Evolutionary conservation across 2,329 filamentous ascomycete genomes (phyloP), one percentile per base, ranked within the genome.

Genomic region (Fusarium annulatum): DNA sequence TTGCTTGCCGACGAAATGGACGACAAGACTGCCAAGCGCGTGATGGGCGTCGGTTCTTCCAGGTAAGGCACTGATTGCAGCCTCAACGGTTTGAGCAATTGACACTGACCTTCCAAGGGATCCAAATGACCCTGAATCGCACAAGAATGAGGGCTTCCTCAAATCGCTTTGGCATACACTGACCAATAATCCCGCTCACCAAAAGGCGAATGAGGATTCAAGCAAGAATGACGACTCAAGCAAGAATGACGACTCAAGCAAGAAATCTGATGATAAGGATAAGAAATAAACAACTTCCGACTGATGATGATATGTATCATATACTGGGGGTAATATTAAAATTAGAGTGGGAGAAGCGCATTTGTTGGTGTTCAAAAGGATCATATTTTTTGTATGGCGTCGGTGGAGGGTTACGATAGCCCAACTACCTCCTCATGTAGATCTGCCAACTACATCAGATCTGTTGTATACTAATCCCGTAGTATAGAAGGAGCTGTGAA

Each of bases 1-100:
- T 96, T 98, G 90, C 89, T 99, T 73, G 96, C 96, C 11, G 95
- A 99, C 78, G 96, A 99, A 85, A 93, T 99, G 91, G 92, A 90
- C 43, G 96, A 99, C 83, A 95, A 95, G 86, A 94, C 90, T 34
- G 96, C 96, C 39, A 96, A 94, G 85, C 89, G 96, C 51, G 90
- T 97, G 64, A 98, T 99, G 95, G 96, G 97, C 79, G 85, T 97
- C 64, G 80, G 80, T 36, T 82, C 81, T 58, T 77, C 77, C 45
- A 79, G 77, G 81, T 82, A 76, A 81, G 78, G 53, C 51, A 38
- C 26, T 55, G 19, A 42, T 23, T 66, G 33, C 36, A 41, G 51
- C 36, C 39, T 49, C 21, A 10, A 45, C 41, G 30, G 30, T 38
- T 30, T 38, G 28, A 39, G 38, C 26, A 43, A 41, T 38, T 42